Conservation (phyloP, 2,329 filamentous ascomycete genomes). For the Fusarium sp. region DNA sequence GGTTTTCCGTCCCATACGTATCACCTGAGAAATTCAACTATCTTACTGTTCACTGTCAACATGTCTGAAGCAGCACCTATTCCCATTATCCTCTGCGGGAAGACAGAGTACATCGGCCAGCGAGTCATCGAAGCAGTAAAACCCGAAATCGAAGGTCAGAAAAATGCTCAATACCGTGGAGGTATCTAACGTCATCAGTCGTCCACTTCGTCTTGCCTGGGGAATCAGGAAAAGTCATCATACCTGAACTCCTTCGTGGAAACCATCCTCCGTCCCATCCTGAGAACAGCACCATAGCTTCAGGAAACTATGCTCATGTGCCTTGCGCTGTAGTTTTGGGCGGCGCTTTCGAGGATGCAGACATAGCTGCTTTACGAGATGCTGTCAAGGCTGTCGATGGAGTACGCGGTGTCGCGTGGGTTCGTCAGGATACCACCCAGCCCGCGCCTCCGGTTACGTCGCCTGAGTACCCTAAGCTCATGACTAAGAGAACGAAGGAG, state of each 20-base stretch:
- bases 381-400: conserved; percentile 5
- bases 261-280: neutral
- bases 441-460: conserved; percentile 22
- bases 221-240: conserved; percentile 20
- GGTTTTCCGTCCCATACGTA: neutral
- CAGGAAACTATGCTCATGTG: conserved; percentile 1
- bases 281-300: conserved; percentile 13
- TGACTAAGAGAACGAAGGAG: conserved; percentile 30
- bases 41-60: neutral
- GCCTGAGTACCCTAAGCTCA: conserved; percentile 22
- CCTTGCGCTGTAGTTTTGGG: conserved; percentile 19
- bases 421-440: conserved; percentile 16
- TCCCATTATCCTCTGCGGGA: conserved; percentile 33
- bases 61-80: conserved; percentile 7
- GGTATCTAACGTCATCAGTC: neutral
- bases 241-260: conserved; percentile 7
- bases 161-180: no score
- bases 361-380: conserved; percentile 5
- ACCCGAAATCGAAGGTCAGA: conserved; percentile 29
- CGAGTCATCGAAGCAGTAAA: conserved; percentile 21
- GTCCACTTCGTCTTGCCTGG: conserved; percentile 30
- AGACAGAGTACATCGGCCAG: conserved; percentile 22
- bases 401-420: conserved; percentile 12
- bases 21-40: rapidly evolving
- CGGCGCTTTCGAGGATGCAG: conserved; percentile 19